Base-by-base conservation (phyloP, 225 moss, liverwort and hornwort genomes). In the Pseudoscleropodium purum region DNA sequence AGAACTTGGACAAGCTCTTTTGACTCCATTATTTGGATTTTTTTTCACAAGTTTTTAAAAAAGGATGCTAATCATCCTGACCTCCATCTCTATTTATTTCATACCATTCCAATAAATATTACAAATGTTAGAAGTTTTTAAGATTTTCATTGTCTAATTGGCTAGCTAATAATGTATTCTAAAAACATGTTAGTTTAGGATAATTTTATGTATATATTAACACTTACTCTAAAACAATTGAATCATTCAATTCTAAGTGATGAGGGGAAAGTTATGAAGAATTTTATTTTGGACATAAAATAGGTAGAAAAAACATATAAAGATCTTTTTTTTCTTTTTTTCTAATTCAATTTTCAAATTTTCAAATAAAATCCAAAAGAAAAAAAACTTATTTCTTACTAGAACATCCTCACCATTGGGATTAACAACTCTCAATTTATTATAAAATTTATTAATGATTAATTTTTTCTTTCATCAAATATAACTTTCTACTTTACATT, bases 331-430 rank as follows among this genome's bases (percentile, higher is more conserved):
- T 43, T n/a, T n/a, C n/a, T n/a, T n/a, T n/a, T n/a, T n/a, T n/a
- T n/a, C n/a, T 5, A 43, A 73, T 27, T 16, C 3, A 43, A 10
- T 9, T 43, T 72, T 10, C 5, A 73, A 73, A 73, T 1, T 15
- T 73, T 15, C 9, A 73, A 72, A 27, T 16, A 27, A 43, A 27
- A 27, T 1, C 2, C 2, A 5, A 29, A 41, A n/a, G 34, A 69
- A n/a, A 27, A 2, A 3, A 73, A 16, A 41, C 3, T 2, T 43
- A 41, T 9, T 27, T 9, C 5, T 6, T 16, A 29, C 0, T 16
- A 27, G 3, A 43, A 10, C 6, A 27, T 43, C 10, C 1, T 43
- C 0, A 73, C 0, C 0, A 1, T 17, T 74, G 10, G 2, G 0
- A 29, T 17, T 17, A 45, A 29, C 26, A 43, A 73, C 0, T 43